Percentiles rank a stretch among this genome's conserved stretches.
Evolutionary conservation across 306 rosid species (phyloP).

Genomic region (Phaseolus lunatus): DNA sequence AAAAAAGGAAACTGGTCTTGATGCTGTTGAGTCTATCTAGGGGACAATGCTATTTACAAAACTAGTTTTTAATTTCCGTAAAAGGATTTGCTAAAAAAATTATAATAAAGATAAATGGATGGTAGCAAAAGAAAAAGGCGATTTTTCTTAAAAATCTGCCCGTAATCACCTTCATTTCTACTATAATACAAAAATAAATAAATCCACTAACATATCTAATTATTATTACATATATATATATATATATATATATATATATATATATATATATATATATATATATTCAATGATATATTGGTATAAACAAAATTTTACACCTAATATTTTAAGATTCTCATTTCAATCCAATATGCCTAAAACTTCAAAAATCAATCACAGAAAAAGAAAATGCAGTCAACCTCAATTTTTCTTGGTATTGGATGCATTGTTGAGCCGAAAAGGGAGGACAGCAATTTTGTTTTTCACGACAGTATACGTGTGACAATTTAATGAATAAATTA

Average conservation of each 20-base stretch:
- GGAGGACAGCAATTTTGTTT: background rate
- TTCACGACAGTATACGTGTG: background rate
- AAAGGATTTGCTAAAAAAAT: background rate
- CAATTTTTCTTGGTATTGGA: background rate
- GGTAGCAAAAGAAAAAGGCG: background rate
- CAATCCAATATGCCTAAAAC: background rate
- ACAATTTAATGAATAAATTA: constrained; percentile 8
- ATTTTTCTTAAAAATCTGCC: background rate
- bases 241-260: too few species aligned
- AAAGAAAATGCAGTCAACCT: background rate
- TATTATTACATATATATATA: too few species aligned
- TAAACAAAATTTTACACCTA: background rate
- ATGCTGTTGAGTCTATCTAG: background rate
- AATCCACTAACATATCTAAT: too few species aligned
- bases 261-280: background rate
- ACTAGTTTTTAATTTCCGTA: background rate
- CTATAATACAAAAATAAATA: background rate
- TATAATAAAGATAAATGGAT: too few species aligned
- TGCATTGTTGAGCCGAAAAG: background rate
- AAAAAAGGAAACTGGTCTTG: background rate
- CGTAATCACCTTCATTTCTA: background rate
- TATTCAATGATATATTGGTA: background rate
- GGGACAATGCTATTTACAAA: too few species aligned
- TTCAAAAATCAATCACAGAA: background rate
- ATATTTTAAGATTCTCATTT: background rate